These are phyloP conservation scores for bread wheat (Triticum aestivum) DNA, from an alignment of 176 grass and related monocot genomes.

Conservation along the genomic window IWGSC_CS_RefSeq_v2.1 NC_057813.1:596267277-596267776, in stretches of 20 bases:
- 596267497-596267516: too few relatives aligned
- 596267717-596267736: background rate
- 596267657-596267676: constrained; percentile 3
- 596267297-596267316: background rate
- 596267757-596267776: too few relatives aligned
- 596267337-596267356: background rate
- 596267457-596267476: too few relatives aligned
- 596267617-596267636: constrained; percentile 11
- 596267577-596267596: background rate
- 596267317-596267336: background rate
- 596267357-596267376: background rate
- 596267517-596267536: too few relatives aligned
- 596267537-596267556: background rate
- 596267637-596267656: background rate
- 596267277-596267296: background rate
- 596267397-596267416: background rate
- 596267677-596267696: background rate
- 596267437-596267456: too few relatives aligned
- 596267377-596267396: background rate
- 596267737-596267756: too few relatives aligned
- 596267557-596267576: background rate
- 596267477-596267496: too few relatives aligned
- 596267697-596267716: background rate
- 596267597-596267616: constrained; percentile 1
- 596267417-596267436: background rate